phyloP scores from a whole-genome alignment of 106 monocot species.

The Amphibolis antarctica region DNA sequence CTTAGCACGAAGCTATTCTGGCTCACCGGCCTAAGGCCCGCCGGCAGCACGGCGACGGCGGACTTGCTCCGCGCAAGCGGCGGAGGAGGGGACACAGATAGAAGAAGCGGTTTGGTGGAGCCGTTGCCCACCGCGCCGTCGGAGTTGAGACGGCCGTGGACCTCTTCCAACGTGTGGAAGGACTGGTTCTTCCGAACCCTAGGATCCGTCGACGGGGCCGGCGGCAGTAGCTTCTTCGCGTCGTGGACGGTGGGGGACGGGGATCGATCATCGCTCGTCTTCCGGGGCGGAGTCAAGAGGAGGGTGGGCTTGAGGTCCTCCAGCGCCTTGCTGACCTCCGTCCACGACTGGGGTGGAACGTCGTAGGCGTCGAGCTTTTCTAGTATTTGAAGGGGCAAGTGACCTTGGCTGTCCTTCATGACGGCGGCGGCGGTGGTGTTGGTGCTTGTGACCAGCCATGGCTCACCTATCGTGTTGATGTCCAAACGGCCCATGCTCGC shows the following conservation, averaged over 20 bases:
- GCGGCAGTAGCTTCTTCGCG: not conserved
- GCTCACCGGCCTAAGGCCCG: constrained; percentile 37
- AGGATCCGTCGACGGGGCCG: not conserved
- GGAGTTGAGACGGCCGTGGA: not conserved
- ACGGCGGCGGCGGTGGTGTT: constrained; percentile 2
- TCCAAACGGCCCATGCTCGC: constrained; percentile 81
- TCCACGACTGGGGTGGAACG: constrained; percentile 70
- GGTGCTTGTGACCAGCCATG: constrained; percentile 52
- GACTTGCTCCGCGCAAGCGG: not conserved
- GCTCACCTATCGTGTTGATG: constrained; percentile 62
- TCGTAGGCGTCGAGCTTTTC: constrained; percentile 70
- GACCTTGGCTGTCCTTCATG: constrained; percentile 23
- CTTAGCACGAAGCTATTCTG: constrained; percentile 69
- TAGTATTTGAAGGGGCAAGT: constrained; percentile 37
- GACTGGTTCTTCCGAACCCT: constrained; percentile 2
- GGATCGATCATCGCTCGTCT: not conserved
- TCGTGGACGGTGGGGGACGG: not conserved
- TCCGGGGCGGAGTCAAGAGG: constrained; percentile 2
- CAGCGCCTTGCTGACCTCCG: constrained; percentile 78
- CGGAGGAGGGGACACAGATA: not conserved
- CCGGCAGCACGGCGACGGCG: constrained; percentile 7
- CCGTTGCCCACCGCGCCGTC: not conserved
- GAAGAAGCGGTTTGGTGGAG: not conserved
- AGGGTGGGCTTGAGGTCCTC: constrained; percentile 67
- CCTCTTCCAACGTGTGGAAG: constrained; percentile 21